These are phyloP conservation scores for Dentipellis sp. DNA, from an alignment of 768 basidiomycete genomes.

Conservation along the genomic window DNA sequence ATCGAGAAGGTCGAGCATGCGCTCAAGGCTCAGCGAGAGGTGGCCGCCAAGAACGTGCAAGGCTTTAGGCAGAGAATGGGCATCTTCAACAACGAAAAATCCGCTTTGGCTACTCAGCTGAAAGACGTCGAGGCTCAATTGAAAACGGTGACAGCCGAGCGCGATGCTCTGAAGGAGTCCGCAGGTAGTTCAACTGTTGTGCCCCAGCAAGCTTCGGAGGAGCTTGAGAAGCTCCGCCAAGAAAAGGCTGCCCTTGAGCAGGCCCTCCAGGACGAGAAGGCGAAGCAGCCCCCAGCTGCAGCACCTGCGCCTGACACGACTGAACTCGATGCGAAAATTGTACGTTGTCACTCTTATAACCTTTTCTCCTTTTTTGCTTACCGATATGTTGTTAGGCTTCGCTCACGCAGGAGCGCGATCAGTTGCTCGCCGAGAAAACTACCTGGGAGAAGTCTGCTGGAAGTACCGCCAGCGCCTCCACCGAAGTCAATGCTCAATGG, in stretches of 20 bases:
- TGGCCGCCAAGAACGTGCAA: slow-evolving; percentile 9
- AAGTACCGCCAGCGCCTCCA: slow-evolving; percentile 12
- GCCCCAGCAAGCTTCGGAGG: slow-evolving; percentile 12
- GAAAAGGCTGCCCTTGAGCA: slow-evolving; percentile 31
- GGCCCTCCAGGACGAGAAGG: slow-evolving; percentile 28
- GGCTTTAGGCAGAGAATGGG: slow-evolving; percentile 12
- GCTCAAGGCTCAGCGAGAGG: slow-evolving; percentile 8
- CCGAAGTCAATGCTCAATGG: slow-evolving; percentile 32
- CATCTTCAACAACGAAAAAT: slow-evolving; percentile 6
- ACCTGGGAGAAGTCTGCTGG: slow-evolving; percentile 25
- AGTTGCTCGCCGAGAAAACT: slow-evolving; percentile 51
- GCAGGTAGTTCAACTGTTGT: neutral
- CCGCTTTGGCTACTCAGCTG: slow-evolving; percentile 11
- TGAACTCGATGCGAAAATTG: slow-evolving; percentile 22
- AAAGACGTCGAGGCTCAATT: slow-evolving; percentile 16
- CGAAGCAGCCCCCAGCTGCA: slow-evolving; percentile 7
- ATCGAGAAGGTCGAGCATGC: slow-evolving; percentile 12
- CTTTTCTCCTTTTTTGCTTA: neutral
- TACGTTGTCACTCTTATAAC: slow-evolving; percentile 15
- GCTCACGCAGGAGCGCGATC: slow-evolving; percentile 52
- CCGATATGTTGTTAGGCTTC: slow-evolving; percentile 28
- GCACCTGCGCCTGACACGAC: slow-evolving; percentile 7
- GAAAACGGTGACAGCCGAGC: slow-evolving; percentile 16
- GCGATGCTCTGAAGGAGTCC: slow-evolving; percentile 29
- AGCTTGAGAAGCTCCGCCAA: slow-evolving; percentile 22